Evolutionary conservation across 2,329 filamentous ascomycete species (phyloP), one percentile per base, ranked within the genome.

Genomic region (Trichoderma citrinoviride): DNA sequence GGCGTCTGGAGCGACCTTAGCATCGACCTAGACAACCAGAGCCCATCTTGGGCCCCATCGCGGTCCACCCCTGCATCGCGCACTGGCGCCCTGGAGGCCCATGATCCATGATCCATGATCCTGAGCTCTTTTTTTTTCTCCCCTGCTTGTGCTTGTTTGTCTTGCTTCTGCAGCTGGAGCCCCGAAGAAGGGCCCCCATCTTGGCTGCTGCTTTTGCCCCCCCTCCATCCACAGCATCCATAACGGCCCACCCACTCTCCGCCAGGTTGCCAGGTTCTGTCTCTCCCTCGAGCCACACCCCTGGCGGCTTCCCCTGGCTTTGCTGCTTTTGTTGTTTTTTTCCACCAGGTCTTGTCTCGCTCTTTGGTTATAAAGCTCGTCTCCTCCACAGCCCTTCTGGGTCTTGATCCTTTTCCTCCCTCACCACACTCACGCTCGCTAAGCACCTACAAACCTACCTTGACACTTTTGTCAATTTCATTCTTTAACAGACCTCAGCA

Each of bases 391-490:
- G 74, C 73, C 75, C 70, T 68, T 62, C 65, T 72, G 69, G 41
- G 68, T 73, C 67, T 61, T 23, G 60, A 65, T 37, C 68, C 33
- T 74, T 73, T 69, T 67, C 75, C 76, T 73, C 72, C 73, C 79
- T 81, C 68, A 79, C 82, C 82, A 78, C 81, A 79, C 80, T 70
- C 72, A 75, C 81, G 70, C 69, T 74, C 79, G 72, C 76, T 80
- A 68, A 61, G 69, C 75, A 75, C 73, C 73, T 78, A 76, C 80
- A 66, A 54, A 47, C 27, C 19, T 41, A 67, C 68, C 62, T 79
- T 81, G 82, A 82, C 82, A 61, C 82, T 76, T 79, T 72, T 83
- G 83, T 85, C 83, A 84, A 80, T 80, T 85, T 78, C 83, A 83
- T 77, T 85, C 83, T 81, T 85, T 85, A 77, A 71, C 55, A 70